Evolutionary conservation across 2,329 filamentous ascomycete species (phyloP), one percentile per base, ranked within the genome.

Genomic region (Rutstroemia sp.): DNA sequence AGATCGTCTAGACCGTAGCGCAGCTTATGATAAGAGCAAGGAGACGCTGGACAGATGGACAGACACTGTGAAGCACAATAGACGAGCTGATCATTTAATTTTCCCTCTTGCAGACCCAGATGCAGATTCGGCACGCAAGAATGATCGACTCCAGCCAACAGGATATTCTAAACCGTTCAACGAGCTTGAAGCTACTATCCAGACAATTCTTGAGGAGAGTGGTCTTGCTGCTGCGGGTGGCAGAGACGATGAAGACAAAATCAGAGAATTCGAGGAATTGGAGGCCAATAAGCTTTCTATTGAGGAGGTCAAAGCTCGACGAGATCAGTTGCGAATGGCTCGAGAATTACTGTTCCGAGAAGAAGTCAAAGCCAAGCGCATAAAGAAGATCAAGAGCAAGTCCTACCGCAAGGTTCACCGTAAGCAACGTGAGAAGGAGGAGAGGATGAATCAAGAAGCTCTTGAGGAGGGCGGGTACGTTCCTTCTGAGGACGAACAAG

Each of bases 301-400:
- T 48, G 86, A 84, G 67, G 87, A 90, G 64, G 82, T 89, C 25
- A 81, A 86, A 69, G 86, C 86, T 48, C 79, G 89, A 23, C 79
- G 86, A 56, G 83, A 86, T 48, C 84, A 92, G 67, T 80, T 92
- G 56, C 85, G 94, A 12, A 85, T 84, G 70, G 84, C 89, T 61
- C 81, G 94, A 63, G 92, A 97, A 66, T 74, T 96, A 7, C 80
- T 92, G 62, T 96, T 95, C 65, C 82, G 92, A 10, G 92, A 97
- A 72, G 87, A 95, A 67, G 86, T 91, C 45, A 87, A 91, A 56
- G 83, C 91, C 7, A 95, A 92, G 73, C 86, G 94, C 23, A 90
- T 99, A 73, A 96, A 96, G 75, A 97, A 97, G 77, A 99, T 99
- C 75, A 99, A 99, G 78, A 95, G 89, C 70, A 99, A 96, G 72